Evolutionary conservation across 176 grass and related monocot genomes (phyloP), one percentile per base, ranked within the genome.

Genomic region (Alopecurus myosuroides): DNA sequence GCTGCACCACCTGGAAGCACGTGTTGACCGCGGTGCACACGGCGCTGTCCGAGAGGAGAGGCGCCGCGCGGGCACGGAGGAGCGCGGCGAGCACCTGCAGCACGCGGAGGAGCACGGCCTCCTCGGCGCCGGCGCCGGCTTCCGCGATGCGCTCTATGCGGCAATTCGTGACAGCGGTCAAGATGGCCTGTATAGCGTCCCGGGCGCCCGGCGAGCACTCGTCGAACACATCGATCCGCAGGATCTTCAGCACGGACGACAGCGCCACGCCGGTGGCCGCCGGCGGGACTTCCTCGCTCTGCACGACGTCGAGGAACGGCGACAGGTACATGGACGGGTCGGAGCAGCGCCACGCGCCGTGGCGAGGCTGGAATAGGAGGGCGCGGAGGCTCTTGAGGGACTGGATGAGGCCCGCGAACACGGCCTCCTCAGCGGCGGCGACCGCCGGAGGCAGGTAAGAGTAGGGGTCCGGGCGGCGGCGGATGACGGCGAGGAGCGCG

Each of bases 1-100:
- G 91, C 87, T 98, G 89, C 67, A 96, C 91, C 58, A 98, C 92
- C 80, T 92, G 93, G 80, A 98, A 98, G 89, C 93, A 94, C 20
- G 97, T 91, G 81, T 94, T 95, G 70, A 98, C 86, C n/a, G 89
- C 83, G 20, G 80, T 92, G 86, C 93, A 98, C 12, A 98, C 85
- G 23, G 93, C 88, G 34, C 82, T 85, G 84, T 98, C 93, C 1
- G 87, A 81, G 0, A 98, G 97, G 44, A 98, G 91, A 44, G 88
- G 86, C 22, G 91, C 82, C 2, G 89, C 88, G 62, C 91, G 91
- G 39, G 89, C 35, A 1, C 84, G 89, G 46, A 95, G 57, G 18
- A 94, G 70, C 66, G 91, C 87, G 5, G 80, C 82, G 18, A 95
- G 88, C 26, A 98, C 91, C 85, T 98, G 93, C 11, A 98, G 93